These are phyloP conservation scores for Nemania sp. DNA, from an alignment of 2,329 filamentous ascomycete genomes.

Conservation along the genomic window DNA sequence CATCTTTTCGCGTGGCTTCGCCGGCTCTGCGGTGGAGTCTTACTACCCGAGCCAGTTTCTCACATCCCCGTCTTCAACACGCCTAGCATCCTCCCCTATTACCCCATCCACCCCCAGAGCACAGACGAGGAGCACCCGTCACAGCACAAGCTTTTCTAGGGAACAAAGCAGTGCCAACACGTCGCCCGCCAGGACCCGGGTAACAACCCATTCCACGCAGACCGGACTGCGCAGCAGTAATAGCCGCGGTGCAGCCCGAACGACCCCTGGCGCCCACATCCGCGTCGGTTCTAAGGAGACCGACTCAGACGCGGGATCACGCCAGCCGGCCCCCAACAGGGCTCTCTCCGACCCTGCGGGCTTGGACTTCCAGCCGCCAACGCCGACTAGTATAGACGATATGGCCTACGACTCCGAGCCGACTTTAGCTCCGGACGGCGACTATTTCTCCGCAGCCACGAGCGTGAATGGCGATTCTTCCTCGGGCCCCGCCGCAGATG, in stretches of 20 bases:
- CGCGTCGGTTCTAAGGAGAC: conserved; percentile 13
- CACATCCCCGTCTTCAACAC: conserved; percentile 27
- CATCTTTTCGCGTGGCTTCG: conserved; percentile 68
- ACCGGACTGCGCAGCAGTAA: background rate
- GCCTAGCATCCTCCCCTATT: conserved; percentile 35
- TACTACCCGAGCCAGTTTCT: conserved; percentile 40
- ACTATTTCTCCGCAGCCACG: conserved; percentile 33
- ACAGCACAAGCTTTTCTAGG: conserved; percentile 11
- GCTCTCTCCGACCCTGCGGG: conserved; percentile 30
- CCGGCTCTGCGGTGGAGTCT: conserved; percentile 33
- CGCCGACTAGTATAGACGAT: conserved; percentile 34
- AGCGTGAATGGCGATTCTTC: conserved; percentile 23
- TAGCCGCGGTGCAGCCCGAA: conserved; percentile 18
- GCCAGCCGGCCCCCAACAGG: conserved; percentile 28
- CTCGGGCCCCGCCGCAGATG: background rate
- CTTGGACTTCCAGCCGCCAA: conserved; percentile 32
- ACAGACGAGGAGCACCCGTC: conserved; percentile 8
- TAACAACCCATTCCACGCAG: conserved; percentile 7
- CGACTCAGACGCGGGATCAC: conserved; percentile 10
- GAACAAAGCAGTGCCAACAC: conserved; percentile 22
- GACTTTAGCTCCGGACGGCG: conserved; percentile 29
- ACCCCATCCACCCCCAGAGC: conserved; percentile 35
- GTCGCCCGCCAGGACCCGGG: conserved; percentile 9
- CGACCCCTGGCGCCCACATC: conserved; percentile 23
- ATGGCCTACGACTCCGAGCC: conserved; percentile 42